Base-by-base conservation (phyloP, 495 filamentous ascomycete genomes). In the Trichoderma orchidacearum region DNA sequence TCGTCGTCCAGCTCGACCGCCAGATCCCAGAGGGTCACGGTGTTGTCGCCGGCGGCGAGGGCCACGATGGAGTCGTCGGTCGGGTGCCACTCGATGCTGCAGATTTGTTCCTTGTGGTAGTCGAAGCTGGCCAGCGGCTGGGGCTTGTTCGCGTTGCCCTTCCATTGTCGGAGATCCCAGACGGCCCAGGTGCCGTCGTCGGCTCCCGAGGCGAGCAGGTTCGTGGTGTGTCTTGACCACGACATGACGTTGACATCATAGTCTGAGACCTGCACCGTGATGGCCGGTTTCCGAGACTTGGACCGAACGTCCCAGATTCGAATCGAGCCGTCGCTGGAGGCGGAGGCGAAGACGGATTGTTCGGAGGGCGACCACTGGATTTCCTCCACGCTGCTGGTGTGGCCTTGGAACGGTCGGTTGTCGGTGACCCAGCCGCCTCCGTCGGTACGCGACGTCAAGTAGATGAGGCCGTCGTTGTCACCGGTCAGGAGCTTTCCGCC, bases 1-100 rank as follows among this genome's bases (percentile, higher is more conserved):
- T 98, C 93, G 63, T 96, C 93, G 62, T 98, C 93, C 56, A 97
- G 61, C 72, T 98, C 93, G 35, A 98, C 93, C 3, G 89, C 87
- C 66, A 98, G 67, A 84, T 98, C 93, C 93, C 93, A 98, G 45
- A 96, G 74, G 1, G 93, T 96, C 25, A 96, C 78, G 9, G 91
- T 95, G 66, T 90, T 91, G 68, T 98, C 93, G 17, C 90, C 93
- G 1, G 89, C 89, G 8, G 87, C 91, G 18, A 96, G 90, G 6
- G 88, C 87, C 15, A 98, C 83, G 56, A 96, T 92, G 68, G 85
- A 90, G 71, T 98, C 92, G 61, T 98, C 93, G 3, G 86, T 87
- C 15, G 93, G 93, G 70, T 98, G 92, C 90, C 94, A 98, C 71
- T 98, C 92, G 23, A 98, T 78, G 65, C 86, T 89, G 15, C 93